phyloP scores from a whole-genome alignment of 2,329 filamentous ascomycete species.

The Penicillium sp. region DNA sequence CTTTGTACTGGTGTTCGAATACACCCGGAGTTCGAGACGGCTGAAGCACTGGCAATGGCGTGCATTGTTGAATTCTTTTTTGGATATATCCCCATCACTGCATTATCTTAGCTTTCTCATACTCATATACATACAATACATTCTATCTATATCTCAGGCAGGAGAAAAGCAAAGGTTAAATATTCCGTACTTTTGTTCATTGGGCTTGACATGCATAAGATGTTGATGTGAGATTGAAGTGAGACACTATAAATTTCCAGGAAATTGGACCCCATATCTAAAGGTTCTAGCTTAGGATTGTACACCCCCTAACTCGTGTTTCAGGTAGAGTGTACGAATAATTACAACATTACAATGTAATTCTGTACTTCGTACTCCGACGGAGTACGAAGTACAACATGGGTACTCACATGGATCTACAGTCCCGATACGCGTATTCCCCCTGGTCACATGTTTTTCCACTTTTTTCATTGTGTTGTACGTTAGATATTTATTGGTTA shows the following conservation, averaged over 20 bases:
- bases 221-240: not conserved
- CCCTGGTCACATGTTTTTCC: not conserved
- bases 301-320: too few relatives aligned
- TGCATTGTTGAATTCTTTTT: not conserved
- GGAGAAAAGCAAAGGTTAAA: not conserved
- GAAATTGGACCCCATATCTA: not conserved
- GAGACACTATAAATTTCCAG: not conserved
- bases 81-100: slow-evolving; percentile 8
- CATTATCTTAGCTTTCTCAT: slow-evolving; percentile 4
- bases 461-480: not conserved
- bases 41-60: slow-evolving; percentile 1
- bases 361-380: too few relatives aligned
- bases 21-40: not conserved
- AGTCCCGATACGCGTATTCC: not conserved
- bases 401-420: too few relatives aligned
- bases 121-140: not conserved
- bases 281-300: not conserved
- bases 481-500: not conserved
- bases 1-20: not conserved
- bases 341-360: too few relatives aligned
- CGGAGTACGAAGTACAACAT: too few relatives aligned
- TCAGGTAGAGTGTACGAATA: too few relatives aligned
- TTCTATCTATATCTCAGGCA: not conserved
- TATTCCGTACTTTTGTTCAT: not conserved
- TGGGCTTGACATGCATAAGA: not conserved